A percentile compares a stretch with the other conserved stretches of the same genome.
Conservation (phyloP, 768 basidiomycete species). For the Lactifluus pinguis region DNA sequence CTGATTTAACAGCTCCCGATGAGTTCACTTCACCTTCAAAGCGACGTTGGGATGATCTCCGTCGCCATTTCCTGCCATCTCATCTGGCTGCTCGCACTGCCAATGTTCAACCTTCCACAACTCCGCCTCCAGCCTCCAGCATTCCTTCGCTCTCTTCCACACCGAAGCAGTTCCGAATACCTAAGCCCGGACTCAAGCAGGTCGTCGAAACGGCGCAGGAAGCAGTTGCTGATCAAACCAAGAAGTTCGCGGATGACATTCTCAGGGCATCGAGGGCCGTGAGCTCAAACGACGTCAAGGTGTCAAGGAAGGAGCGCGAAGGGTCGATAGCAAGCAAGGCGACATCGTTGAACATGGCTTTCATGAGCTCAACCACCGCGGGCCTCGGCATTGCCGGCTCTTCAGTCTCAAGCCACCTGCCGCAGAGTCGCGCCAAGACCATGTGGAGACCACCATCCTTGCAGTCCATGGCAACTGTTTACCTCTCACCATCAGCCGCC, state of each 20-base stretch:
- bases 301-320: slow-evolving; percentile 27
- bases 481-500: slow-evolving; percentile 33
- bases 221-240: slow-evolving; percentile 38
- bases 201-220: slow-evolving; percentile 58
- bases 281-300: slow-evolving; percentile 37
- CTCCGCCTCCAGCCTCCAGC: background rate
- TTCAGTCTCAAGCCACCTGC: slow-evolving; percentile 15
- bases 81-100: slow-evolving; percentile 18
- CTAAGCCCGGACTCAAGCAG: slow-evolving; percentile 47
- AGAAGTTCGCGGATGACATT: slow-evolving; percentile 47
- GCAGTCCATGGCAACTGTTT: slow-evolving; percentile 25
- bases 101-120: slow-evolving; percentile 19
- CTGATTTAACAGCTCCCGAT: background rate
- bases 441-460: slow-evolving; percentile 38
- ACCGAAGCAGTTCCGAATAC: slow-evolving; percentile 35
- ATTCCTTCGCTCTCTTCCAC: slow-evolving; percentile 16
- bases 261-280: slow-evolving; percentile 45
- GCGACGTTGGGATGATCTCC: slow-evolving; percentile 43
- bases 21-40: slow-evolving; percentile 27
- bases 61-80: slow-evolving; percentile 43
- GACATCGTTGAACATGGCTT: slow-evolving; percentile 21
- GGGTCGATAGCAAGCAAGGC: slow-evolving; percentile 7
- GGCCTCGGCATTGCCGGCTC: slow-evolving; percentile 25
- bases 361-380: slow-evolving; percentile 30
- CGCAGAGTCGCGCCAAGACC: slow-evolving; percentile 20